A percentile compares a stretch with the other conserved stretches of the same genome.
Conservation (phyloP, 2,329 filamentous ascomycete genomes). For the Aspergillus ustus region DNA sequence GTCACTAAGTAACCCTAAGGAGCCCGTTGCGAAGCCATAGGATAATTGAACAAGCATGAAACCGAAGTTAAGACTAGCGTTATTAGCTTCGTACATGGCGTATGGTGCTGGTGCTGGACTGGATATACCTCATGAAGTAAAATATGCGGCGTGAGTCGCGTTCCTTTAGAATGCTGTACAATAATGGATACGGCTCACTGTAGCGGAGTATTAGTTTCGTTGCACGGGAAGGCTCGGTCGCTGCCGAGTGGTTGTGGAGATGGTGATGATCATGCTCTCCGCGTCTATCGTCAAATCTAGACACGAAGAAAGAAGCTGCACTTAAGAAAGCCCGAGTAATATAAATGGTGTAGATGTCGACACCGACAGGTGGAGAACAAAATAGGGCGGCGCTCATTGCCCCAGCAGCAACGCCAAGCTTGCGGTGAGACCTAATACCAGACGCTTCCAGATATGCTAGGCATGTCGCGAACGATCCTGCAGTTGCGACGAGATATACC, state of each 20-base stretch:
- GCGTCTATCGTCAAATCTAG: conserved; percentile 39
- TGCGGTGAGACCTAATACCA: conserved; percentile 34
- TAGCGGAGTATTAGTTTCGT: conserved; percentile 74
- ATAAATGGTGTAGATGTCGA: conserved; percentile 34
- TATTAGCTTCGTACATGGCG: conserved; percentile 25
- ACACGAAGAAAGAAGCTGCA: conserved; percentile 36
- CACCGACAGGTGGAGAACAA: conserved; percentile 34
- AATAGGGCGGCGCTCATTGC: conserved; percentile 34
- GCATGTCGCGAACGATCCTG: conserved; percentile 33
- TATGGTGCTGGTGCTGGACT: background rate
- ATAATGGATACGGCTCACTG: conserved; percentile 72
- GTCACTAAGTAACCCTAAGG: conserved; percentile 91
- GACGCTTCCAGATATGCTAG: conserved; percentile 31
- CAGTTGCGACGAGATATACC: conserved; percentile 28
- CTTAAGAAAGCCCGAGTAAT: conserved; percentile 33
- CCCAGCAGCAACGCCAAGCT: conserved; percentile 37
- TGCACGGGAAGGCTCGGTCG: conserved; percentile 64
- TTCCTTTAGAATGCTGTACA: conserved; percentile 85
- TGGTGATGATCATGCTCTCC: conserved; percentile 37
- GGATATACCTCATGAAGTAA: conserved; percentile 85
- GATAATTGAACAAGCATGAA: conserved; percentile 96
- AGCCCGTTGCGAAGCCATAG: conserved; percentile 92
- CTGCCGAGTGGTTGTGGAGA: conserved; percentile 43
- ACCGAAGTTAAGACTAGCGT: conserved; percentile 77
- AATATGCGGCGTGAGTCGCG: conserved; percentile 94